Evolutionary conservation across 108 stramenopile genomes (phyloP).

Genomic region (Pseudonitzschia delicatissima): DNA sequence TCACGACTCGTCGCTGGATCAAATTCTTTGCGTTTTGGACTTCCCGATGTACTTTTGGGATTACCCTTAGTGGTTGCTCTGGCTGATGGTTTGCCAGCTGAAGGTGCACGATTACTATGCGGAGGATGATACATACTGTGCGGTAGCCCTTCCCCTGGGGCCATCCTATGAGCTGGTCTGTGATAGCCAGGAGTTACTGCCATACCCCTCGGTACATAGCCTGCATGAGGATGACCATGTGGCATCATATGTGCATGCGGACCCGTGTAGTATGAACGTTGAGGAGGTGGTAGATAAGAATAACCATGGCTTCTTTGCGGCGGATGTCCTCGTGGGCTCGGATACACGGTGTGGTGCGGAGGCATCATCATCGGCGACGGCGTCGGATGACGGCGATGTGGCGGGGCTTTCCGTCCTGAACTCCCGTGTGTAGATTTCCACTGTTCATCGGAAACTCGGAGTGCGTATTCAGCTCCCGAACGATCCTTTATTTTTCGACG

Average conservation of each 20-base stretch:
- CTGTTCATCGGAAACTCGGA: constrained; percentile 59
- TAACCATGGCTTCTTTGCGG: constrained; percentile 13
- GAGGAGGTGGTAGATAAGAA: constrained; percentile 10
- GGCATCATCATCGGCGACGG: constrained; percentile 15
- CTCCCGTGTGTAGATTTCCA: constrained; percentile 43
- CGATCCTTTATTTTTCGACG: constrained; percentile 81
- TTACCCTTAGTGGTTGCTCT: not conserved
- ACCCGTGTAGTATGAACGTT: constrained; percentile 13
- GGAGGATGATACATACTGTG: constrained; percentile 31
- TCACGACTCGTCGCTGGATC: constrained; percentile 35
- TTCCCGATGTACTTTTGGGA: constrained; percentile 7
- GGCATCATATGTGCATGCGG: constrained; percentile 24
- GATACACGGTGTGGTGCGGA: constrained; percentile 33
- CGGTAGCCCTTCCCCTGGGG: constrained; percentile 4
- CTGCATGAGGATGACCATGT: constrained; percentile 24
- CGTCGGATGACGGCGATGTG: constrained; percentile 20
- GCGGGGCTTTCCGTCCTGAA: not conserved
- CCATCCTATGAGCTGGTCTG: constrained; percentile 3
- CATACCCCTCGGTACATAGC: constrained; percentile 47
- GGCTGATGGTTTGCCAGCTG: not conserved
- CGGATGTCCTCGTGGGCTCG: constrained; percentile 23
- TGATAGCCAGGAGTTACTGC: constrained; percentile 30
- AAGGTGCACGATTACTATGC: constrained; percentile 6
- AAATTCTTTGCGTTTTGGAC: constrained; percentile 31
- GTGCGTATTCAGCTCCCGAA: constrained; percentile 69